Evolutionary conservation across 768 basidiomycete genomes (phyloP).

Genomic region (Podaxis sp.): DNA sequence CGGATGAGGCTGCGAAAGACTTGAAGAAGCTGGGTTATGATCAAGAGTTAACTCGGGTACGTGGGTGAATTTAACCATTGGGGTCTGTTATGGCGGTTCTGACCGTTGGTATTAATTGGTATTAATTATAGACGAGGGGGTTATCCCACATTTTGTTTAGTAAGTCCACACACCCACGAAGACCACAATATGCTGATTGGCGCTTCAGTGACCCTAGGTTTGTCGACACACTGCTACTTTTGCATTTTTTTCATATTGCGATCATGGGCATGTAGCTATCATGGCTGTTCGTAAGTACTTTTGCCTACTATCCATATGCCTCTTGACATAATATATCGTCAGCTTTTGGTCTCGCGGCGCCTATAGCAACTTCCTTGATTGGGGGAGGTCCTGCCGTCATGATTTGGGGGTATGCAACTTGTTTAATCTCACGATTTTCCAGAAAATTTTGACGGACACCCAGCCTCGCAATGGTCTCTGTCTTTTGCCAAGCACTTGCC

Average conservation of each 20-base stretch:
- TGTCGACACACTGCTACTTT: background rate
- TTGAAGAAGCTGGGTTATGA: conserved; percentile 54
- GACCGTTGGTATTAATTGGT: background rate
- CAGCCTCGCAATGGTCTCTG: conserved; percentile 52
- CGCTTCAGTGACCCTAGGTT: conserved; percentile 47
- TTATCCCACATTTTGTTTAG: conserved; percentile 54
- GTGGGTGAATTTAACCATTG: conserved; percentile 4
- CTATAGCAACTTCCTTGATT: conserved; percentile 52
- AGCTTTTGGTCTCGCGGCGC: conserved; percentile 58
- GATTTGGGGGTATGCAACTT: conserved; percentile 50
- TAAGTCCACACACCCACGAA: conserved; percentile 25
- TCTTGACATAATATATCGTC: background rate
- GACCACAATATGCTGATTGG: background rate
- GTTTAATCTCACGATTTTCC: background rate
- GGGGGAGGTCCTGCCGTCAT: conserved; percentile 56
- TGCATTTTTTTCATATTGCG: background rate
- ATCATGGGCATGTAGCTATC: conserved; percentile 37
- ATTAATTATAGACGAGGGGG: conserved; percentile 40
- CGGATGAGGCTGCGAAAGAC: conserved; percentile 26
- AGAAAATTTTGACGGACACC: background rate
- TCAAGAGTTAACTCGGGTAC: conserved; percentile 54
- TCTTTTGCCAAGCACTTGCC: conserved; percentile 46
- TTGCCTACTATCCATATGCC: background rate
- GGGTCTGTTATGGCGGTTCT: background rate
- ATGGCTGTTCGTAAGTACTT: conserved; percentile 56